phyloP scores from a whole-genome alignment of 1,284 basidiomycete genomes.

The Leccinum variabile region DNA sequence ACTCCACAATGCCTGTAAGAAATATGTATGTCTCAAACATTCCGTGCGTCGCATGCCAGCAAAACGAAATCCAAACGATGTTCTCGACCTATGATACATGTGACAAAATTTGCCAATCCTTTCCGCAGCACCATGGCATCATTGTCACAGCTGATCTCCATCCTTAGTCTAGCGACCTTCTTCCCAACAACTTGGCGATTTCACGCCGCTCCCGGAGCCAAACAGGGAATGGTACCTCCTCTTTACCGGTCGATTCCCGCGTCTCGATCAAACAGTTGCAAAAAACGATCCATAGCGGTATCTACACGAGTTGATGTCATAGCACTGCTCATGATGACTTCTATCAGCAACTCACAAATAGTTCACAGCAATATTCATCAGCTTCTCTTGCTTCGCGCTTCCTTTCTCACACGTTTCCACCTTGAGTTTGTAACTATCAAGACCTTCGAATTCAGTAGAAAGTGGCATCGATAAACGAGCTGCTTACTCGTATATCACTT shows the following conservation, averaged over 20 bases:
- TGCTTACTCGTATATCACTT: conserved; percentile 86
- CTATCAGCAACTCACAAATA: conserved; percentile 60
- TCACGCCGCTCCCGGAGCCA: conserved; percentile 86
- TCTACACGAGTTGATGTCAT: conserved; percentile 35
- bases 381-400: conserved; percentile 71
- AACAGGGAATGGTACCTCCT: conserved; percentile 65
- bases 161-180: conserved; percentile 69
- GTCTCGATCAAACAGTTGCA: conserved; percentile 93
- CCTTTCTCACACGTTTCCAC: conserved; percentile 81
- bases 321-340: conserved; percentile 9
- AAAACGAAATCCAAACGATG: background rate
- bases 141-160: background rate
- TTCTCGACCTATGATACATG: background rate
- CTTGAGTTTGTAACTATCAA: conserved; percentile 83
- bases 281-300: conserved; percentile 94
- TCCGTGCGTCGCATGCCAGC: background rate
- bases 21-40: background rate
- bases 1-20: background rate
- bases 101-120: background rate
- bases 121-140: background rate
- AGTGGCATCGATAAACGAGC: background rate
- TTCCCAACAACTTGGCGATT: conserved; percentile 75
- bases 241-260: conserved; percentile 44
- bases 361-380: conserved; percentile 78
- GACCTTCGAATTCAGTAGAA: conserved; percentile 9